Evolutionary conservation across 2,329 filamentous ascomycete species (phyloP).

Genomic region (Fusarium solani-melongenae): DNA sequence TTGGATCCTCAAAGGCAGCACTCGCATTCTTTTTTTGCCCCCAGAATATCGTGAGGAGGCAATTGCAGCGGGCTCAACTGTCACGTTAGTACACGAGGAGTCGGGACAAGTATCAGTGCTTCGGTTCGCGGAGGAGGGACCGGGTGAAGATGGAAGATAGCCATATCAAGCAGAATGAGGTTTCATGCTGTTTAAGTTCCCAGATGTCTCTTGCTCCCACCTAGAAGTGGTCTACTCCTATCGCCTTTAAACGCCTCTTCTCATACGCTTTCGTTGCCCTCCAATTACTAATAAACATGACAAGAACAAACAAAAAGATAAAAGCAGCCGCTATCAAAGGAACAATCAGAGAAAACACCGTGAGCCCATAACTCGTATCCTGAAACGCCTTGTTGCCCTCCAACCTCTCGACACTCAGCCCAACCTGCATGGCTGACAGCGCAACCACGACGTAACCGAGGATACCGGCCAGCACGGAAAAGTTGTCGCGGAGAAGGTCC

Average conservation of each 20-base stretch:
- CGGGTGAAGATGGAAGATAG: neutral
- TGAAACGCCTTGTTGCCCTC: constrained; percentile 12
- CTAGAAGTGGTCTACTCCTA: constrained; percentile 10
- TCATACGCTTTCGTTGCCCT: constrained; percentile 27
- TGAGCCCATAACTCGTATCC: constrained; percentile 25
- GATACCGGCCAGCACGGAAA: constrained; percentile 29
- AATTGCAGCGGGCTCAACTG: neutral
- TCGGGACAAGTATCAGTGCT: neutral
- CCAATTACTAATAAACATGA: constrained; percentile 33
- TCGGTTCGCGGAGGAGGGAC: neutral
- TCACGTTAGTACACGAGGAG: neutral
- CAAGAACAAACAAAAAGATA: constrained; percentile 27
- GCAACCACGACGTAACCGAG: constrained; percentile 34
- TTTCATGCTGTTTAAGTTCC: neutral
- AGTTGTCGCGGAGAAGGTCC: constrained; percentile 30
- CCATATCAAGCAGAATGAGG: neutral
- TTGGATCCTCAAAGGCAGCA: neutral
- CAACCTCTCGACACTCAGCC: constrained; percentile 14
- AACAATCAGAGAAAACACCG: constrained; percentile 27
- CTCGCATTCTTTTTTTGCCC: neutral
- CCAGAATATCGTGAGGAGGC: neutral
- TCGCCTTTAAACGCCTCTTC: constrained; percentile 14
- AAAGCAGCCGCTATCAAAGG: constrained; percentile 20
- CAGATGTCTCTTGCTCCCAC: fast-evolving
- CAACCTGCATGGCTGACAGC: constrained; percentile 33